Base-by-base conservation (phyloP, 179 eudicot genomes). In the Amaranthus tricolor region DNA sequence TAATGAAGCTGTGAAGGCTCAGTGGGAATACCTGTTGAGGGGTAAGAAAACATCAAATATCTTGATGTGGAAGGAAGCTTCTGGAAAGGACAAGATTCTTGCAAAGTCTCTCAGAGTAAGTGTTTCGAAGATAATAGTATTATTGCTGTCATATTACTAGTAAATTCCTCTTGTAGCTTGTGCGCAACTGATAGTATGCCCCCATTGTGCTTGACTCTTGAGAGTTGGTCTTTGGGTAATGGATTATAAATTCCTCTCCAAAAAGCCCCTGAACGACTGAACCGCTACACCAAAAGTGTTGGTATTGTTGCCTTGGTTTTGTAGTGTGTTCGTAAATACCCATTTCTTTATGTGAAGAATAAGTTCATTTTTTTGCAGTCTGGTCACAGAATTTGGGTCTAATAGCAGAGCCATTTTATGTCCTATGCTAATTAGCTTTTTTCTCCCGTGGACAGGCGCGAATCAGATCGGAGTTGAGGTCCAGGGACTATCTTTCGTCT, bases 81-180 rank as follows among this genome's bases (percentile, higher is more conserved):
- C 87, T 47, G 90, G 91, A 53, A 87, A 84, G 82, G 85, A 87
- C 77, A 86, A 91, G 57, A 76, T 82, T 66, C 75, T 94, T 61
- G 77, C 89, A 70, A 86, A 78, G 70, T 78, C 81, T 43, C 78
- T 94, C 6, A 87, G 84, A 89, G 98, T 92, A 81, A 80, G 78
- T 76, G 59, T 76, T 20, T n/a, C 1, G 43, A 16, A 9, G 43
- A 72, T 20, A 72, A 43, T 66, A 59, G 13, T 50, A 60, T 8
- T 63, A 1, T 24, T n/a, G 68, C 70, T 48, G 48, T 19, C 11
- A 55, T 12, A 12, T 14, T 43, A 43, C 67, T 43, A 63, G 49
- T 63, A 44, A 59, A 9, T 59, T 11, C 40, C 43, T 20, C 9
- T 20, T 59, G 43, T 5, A 16, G 12, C 43, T 19, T 21, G 63